Conservation (phyloP, 2,329 filamentous ascomycete species). For the Chaetoscypha palmicola region DNA sequence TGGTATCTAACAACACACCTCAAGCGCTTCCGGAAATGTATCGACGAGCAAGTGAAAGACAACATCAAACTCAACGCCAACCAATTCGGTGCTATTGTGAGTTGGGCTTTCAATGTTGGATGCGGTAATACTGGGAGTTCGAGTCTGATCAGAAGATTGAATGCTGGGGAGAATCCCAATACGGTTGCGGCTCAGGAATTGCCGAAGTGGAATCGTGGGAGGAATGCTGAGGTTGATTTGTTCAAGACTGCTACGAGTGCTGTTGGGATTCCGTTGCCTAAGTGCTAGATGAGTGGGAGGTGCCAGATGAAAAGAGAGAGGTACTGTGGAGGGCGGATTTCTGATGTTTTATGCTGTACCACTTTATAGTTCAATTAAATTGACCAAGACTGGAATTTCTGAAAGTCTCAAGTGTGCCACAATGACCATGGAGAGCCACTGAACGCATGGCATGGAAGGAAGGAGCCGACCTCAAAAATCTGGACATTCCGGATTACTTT, state of each 20-base stretch:
- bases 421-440: too few species aligned
- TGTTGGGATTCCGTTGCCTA: constrained; percentile 40
- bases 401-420: too few species aligned
- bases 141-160: constrained; percentile 37
- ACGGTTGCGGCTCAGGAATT: constrained; percentile 39
- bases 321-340: too few species aligned
- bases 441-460: too few species aligned
- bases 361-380: too few species aligned
- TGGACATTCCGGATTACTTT: too few species aligned
- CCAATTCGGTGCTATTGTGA: constrained; percentile 46
- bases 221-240: constrained; percentile 39
- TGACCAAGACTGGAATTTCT: too few species aligned
- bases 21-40: constrained; percentile 37
- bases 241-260: constrained; percentile 23
- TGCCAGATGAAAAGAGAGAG: too few species aligned
- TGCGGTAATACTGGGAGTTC: constrained; percentile 36
- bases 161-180: constrained; percentile 36
- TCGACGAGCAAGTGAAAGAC: constrained; percentile 32
- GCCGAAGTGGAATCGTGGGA: constrained; percentile 41
- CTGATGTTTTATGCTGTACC: too few species aligned
- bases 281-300: too few species aligned
- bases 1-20: too few species aligned
- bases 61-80: constrained; percentile 40
- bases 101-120: constrained; percentile 46
- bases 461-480: too few species aligned